These are phyloP conservation scores for Whalleya microplaca DNA, from an alignment of 2,329 filamentous ascomycete genomes.

Conservation along the genomic window DNA sequence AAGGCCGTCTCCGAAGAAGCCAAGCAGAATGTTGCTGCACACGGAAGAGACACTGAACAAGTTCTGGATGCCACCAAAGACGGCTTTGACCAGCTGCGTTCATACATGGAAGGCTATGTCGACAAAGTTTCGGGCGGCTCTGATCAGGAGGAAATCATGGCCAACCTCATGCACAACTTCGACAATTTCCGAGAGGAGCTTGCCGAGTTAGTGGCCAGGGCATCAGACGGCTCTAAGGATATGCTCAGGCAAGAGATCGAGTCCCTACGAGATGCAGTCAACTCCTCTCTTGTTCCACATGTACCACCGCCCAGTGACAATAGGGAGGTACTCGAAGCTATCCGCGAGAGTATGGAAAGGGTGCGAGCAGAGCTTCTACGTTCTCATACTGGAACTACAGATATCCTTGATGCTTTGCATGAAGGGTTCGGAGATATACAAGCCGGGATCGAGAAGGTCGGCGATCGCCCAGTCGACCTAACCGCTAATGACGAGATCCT, in stretches of 20 bases:
- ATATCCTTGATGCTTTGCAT: slow-evolving; percentile 87
- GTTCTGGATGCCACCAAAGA: slow-evolving; percentile 87
- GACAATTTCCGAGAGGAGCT: slow-evolving; percentile 71
- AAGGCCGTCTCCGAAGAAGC: slow-evolving; percentile 63
- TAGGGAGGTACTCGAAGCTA: slow-evolving; percentile 71
- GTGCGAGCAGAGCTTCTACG: slow-evolving; percentile 76
- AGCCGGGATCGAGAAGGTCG: slow-evolving; percentile 74
- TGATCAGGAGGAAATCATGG: slow-evolving; percentile 78
- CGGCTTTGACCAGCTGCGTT: slow-evolving; percentile 73
- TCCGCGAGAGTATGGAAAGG: slow-evolving; percentile 73
- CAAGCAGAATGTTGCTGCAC: slow-evolving; percentile 79
- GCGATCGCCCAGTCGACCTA: slow-evolving; percentile 79
- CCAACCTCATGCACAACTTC: slow-evolving; percentile 66
- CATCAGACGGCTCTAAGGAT: slow-evolving; percentile 59
- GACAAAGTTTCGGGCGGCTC: slow-evolving; percentile 70
- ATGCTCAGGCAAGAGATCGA: slow-evolving; percentile 83
- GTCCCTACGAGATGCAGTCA: slow-evolving; percentile 76
- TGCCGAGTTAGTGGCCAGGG: slow-evolving; percentile 59
- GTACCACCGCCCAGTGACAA: slow-evolving; percentile 49
- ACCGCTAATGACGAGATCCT: slow-evolving; percentile 88
- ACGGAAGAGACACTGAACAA: slow-evolving; percentile 83
- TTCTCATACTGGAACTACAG: slow-evolving; percentile 72
- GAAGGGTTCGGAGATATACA: slow-evolving; percentile 82
- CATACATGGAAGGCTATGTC: slow-evolving; percentile 81
- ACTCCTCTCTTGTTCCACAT: slow-evolving; percentile 67